A percentile compares a stretch with the other conserved stretches of the same genome.
Conservation (phyloP, 805 yeast genomes). For the Candida sakaeoensis region DNA sequence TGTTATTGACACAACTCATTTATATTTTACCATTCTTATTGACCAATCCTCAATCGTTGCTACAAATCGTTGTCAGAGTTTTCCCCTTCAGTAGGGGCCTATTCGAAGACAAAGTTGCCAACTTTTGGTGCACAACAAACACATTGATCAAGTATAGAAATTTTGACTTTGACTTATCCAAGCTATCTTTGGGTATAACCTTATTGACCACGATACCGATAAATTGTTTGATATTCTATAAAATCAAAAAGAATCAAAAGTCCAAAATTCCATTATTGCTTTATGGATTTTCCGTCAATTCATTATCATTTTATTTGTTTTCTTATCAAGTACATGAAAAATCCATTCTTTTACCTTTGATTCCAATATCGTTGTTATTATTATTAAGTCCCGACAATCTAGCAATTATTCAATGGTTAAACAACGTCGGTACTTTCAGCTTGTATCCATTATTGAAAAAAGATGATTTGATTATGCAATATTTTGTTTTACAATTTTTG, state of each 20-base stretch:
- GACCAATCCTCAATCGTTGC: constrained; percentile 23
- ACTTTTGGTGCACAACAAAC: constrained; percentile 96
- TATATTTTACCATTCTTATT: constrained; percentile 60
- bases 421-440: constrained; percentile 79
- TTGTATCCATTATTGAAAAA: constrained; percentile 81
- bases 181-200: constrained; percentile 53
- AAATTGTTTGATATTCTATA: constrained; percentile 34
- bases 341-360: constrained; percentile 78
- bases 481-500: constrained; percentile 52
- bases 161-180: constrained; percentile 51
- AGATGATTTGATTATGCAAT: constrained; percentile 74
- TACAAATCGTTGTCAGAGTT: constrained; percentile 61
- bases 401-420: constrained; percentile 83
- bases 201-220: constrained; percentile 33
- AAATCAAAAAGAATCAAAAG: constrained; percentile 17
- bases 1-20: constrained; percentile 48
- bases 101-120: constrained; percentile 96
- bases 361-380: constrained; percentile 74
- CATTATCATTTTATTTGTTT: constrained; percentile 85
- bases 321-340: constrained; percentile 97
- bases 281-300: constrained; percentile 77
- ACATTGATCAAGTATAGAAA: constrained; percentile 67
- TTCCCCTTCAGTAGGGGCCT: constrained; percentile 93
- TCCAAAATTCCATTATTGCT: constrained; percentile 18
- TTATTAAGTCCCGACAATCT: constrained; percentile 53